Evolutionary conservation across 2,329 filamentous ascomycete genomes (phyloP), one percentile per base, ranked within the genome.

Genomic region (Scedosporium boydii): DNA sequence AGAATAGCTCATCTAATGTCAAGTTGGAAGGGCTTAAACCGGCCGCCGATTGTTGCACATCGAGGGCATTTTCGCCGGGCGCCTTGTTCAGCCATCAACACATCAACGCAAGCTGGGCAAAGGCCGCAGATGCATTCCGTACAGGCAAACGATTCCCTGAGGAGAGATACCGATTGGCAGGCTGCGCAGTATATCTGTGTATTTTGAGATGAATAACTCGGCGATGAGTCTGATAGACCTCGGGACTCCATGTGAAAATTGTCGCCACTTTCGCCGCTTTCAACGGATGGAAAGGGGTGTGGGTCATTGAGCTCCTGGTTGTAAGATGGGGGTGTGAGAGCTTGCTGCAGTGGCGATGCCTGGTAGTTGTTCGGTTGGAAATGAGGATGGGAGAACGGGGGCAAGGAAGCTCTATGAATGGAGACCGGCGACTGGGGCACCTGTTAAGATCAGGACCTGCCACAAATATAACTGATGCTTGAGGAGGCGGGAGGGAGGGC

Each of bases 101-200:
- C 85, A 69, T 92, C 88, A 63, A 97, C 91, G 70, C 93, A 98
- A 64, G 91, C 86, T 66, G 88, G 86, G 74, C 95, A 98, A 59
- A 98, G 83, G 16, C 93, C 93, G 72, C 91, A 96, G 66, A 98
- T 96, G 73, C 95, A 98, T 74, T 97, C 93, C 1, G 93, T 96
- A 73, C 93, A 98, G 23, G 93, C 93, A 71, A 92, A 97, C 41
- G 91, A 95, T 69, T 93, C 89, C 69, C 87, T 88, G 27, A 98
- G 78, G 10, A 87, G 78, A 60, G 88, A 93, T 18, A 92, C 80
- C 44, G 88, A 85, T 66, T 90, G 87, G 71, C 93, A 98, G 58
- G 89, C 90, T 21, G 93, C 90, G 73, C 93, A 98, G 72, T 96
- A 96, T 51, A 98, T 96, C 72, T 96, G 90, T 3, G 93, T 88